Base-by-base conservation (phyloP, 768 basidiomycete species). In the Tulasnella sp. region DNA sequence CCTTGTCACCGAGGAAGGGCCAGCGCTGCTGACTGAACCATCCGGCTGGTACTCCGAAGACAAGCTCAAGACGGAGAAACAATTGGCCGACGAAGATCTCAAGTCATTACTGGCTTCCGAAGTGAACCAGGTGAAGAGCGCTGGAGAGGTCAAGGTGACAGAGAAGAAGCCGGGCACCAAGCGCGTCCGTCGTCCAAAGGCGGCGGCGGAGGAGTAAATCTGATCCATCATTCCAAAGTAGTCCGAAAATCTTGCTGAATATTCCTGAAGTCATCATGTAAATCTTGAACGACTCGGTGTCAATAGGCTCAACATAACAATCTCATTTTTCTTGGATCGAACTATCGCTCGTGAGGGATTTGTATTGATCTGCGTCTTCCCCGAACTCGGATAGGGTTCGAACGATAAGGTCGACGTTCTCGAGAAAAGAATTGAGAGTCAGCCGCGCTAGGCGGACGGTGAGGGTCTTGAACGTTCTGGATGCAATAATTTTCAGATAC, bases 11-110 rank as follows among this genome's bases (percentile, higher is more conserved):
- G 90, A 96, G 62, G 90, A 87, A 67, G 97, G 97, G 35, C 96
- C 94, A 32, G 80, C 89, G 35, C 82, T 98, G 75, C 86, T 99
- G 80, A 93, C 93, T 14, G 90, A 91, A 74, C 88, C 92, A 11
- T 93, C 97, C 14, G 77, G 88, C 36, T 98, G 94, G 96, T 98
- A 95, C 84, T 92, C 93, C 78, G 85, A 91, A 37, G 95, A 95
- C 78, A 84, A 96, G 72, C 86, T 97, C 76, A 92, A 92, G 85
- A 88, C 91, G 0, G 90, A 91, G 75, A 94, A 94, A 80, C 88
- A 93, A 80, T 82, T 98, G 73, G 87, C 92, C 79, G 94, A 98
- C 76, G 89, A 90, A 76, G 92, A 91, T 76, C 80, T 95, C 76
- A 94, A 95, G 82, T 83, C 86, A 35, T 83, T 92, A 32, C 81